A percentile compares a stretch with the other conserved stretches of the same genome.
phyloP scores from a whole-genome alignment of 129 eudicot species.

The Centaurea solstitialis region DNA sequence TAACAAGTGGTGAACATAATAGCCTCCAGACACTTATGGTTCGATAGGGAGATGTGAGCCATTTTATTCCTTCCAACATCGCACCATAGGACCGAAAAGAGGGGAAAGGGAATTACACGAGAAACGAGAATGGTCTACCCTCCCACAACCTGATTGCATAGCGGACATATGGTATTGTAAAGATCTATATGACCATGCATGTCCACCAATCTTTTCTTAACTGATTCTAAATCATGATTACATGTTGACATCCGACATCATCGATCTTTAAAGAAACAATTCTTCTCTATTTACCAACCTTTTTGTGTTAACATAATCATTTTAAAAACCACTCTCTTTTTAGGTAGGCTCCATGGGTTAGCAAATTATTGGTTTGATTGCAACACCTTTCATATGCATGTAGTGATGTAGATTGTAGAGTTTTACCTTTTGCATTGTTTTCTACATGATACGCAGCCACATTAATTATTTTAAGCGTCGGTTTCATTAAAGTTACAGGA shows the following conservation, averaged over 20 bases:
- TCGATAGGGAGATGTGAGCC: no score
- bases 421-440: background rate
- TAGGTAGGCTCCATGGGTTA: background rate
- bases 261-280: background rate
- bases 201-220: no score
- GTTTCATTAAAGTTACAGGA: background rate
- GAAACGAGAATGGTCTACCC: no score
- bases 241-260: background rate
- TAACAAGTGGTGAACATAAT: no score
- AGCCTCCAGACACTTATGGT: no score
- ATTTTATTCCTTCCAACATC: no score
- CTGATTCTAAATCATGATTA: no score
- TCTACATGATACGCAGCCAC: background rate
- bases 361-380: background rate
- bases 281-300: background rate
- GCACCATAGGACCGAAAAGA: no score
- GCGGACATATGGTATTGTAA: no score
- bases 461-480: background rate
- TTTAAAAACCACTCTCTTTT: background rate
- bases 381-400: background rate
- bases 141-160: no score
- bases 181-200: no score
- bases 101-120: no score
- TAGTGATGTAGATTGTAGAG: background rate
- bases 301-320: background rate